Evolutionary conservation across 371 early-diverging fungal species (phyloP), one percentile per base, ranked within the genome.

Genomic region (Mortierella sp.): DNA sequence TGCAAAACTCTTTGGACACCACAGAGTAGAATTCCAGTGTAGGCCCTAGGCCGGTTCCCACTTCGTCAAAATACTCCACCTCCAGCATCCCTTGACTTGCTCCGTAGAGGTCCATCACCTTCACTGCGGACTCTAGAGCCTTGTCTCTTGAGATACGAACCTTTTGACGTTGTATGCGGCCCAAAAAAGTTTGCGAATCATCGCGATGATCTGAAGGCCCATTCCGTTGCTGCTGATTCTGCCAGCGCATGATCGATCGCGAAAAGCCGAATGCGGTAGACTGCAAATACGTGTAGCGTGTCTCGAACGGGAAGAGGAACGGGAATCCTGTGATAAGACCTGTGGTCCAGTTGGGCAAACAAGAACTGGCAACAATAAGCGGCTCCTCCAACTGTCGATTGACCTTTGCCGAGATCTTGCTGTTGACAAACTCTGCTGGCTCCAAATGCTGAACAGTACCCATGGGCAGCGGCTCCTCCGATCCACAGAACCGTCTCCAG

Each of bases 41-140:
- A 1, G 97, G 97, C 0, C 98, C 98, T 6, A 95, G 76, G 3
- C 98, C 98, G 4, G 95, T 94, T 11, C 98, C 98, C 23, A 94
- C 96, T 66, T 98, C 98, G 30, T 93, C 95, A 68, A 88, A 87
- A 65, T 94, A 98, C 75, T 97, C 95, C 19, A 97, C 87, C 72
- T 98, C 97, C 50, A 98, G 81, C 39, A 94, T 82, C 4, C 86
- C 80, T 32, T 89, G 86, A 1, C 85, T 81, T 11, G 83, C 82
- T n/a, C 89, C 88, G 70, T 91, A 96, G 52, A 93, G 67, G 24
- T 92, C 90, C 78, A 96, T 82, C 17, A 96, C 89, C 59, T 92
- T 90, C 30, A 89, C 81, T 51, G 95, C 93, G 0, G 92, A 89
- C 55, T 93, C 95, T 1, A 97, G 78, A 56, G 96, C 86, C 31